Base-by-base conservation (phyloP, 768 basidiomycete genomes). In the Suillus americanus region DNA sequence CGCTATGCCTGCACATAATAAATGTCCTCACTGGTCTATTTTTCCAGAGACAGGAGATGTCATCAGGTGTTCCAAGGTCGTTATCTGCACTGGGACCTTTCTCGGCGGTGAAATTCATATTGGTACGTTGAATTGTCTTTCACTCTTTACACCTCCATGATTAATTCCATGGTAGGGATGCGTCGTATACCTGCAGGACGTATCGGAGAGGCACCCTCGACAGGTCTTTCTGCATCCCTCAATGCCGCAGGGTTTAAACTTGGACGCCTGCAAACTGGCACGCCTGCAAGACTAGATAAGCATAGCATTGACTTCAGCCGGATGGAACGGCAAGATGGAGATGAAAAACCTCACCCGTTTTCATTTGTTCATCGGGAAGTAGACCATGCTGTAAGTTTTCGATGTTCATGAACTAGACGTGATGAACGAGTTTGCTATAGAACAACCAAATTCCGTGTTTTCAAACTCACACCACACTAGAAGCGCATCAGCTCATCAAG, bases 61-160 rank as follows among this genome's bases (percentile, higher is more conserved):
- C 20, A 87, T 96, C 35, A 78, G 79, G 20, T 96, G 93, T 70
- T 87, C 89, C 4, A 87, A 89, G 68, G 91, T 95, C 13, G 90
- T 97, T 35, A 84, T 97, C 16, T 94, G 93, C 69, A 96, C 94
- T 0, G 95, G 95, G 9, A 97, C 95, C 0, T 97, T 97, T 73
- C 83, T 97, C 30, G 90, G 90, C 3, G 95, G 92, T 13, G 92
- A 96, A 77, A 94, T 95, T 53, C 94, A 96, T 70, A 91, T 97
- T 54, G 94, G 93, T 88, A 69, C 33, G 74, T 60, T 30, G 8
- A n/a, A 14, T 37, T 25, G 25, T 23, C 6, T 25, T 57, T 43
- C 18, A 35, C 25, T 51, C 35, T 13, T 41, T 65, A 59, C 23
- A 20, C 54, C 41, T 20, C 43, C 46, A 30, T 6, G 10, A n/a